Base-by-base conservation (phyloP, 2,329 filamentous ascomycete species). In the Penicillium sp. region DNA sequence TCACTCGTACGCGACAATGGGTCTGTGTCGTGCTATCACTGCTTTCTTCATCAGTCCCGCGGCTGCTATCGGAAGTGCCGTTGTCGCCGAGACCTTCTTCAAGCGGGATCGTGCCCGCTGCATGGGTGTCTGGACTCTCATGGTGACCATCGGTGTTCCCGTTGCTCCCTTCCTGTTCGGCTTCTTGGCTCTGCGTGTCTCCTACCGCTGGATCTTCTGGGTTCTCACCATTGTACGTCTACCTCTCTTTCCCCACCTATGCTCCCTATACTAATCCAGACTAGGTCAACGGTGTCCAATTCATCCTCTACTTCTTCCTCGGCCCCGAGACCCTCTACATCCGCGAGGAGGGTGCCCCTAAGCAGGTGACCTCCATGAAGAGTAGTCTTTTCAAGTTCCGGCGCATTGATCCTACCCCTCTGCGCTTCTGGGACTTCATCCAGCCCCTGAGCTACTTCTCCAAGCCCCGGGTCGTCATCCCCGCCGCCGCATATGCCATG, bases 121-220 rank as follows among this genome's bases (percentile, higher is more conserved):
- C 53, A 83, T 84, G 78, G 82, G 82, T 11, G 73, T 81, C 13
- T 84, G 82, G 82, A 83, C 81, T 49, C 68, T 72, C 27, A 76
- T 82, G 68, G 71, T 81, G 2, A 82, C 79, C 0, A 59, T 82
- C 14, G 80, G 80, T 24, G 74, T 78, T 5, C 79, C 79, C 1
- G 60, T 75, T 22, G 65, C 66, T 1, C 69, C 70, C 0, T 67
- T 72, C 24, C 58, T 73, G 4, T 68, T 72, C 24, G 70, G 70
- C 1, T 72, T 71, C 29, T 81, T 84, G 0, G 78, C 79, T 0
- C 70, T 80, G 55, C 75, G 80, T 13, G 77, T 80, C 7, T 79
- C 80, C 1, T 86, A 82, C 52, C 75, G 80, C 3, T 85, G 83
- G 83, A 83, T 85, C 26, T 86, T 82, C 67, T 85, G 79, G 76